phyloP scores from a whole-genome alignment of 345 rosid genomes.

The Corchorus olitorius region DNA sequence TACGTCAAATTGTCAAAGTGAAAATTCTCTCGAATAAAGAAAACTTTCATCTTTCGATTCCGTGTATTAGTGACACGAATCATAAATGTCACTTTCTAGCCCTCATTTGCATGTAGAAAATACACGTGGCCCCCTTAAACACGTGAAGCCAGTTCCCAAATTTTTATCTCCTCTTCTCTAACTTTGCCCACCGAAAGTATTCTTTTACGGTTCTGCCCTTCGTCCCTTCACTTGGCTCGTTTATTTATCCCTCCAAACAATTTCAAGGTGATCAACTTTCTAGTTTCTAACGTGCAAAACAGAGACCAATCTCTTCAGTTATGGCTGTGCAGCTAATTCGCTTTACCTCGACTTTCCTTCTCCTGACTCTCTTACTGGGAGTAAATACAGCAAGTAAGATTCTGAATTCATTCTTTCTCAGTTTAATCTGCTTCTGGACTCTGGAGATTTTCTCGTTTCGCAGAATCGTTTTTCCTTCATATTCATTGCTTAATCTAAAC shows the following conservation, averaged over 20 bases:
- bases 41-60: neutral
- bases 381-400: constrained; percentile 51
- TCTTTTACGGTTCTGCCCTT: constrained; percentile 12
- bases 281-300: constrained; percentile 8
- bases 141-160: neutral
- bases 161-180: neutral
- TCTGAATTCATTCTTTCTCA: neutral
- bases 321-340: constrained; percentile 42
- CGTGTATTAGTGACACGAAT: neutral
- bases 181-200: constrained; percentile 1
- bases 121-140: constrained; percentile 3
- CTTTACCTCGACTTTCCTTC: constrained; percentile 28
- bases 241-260: constrained; percentile 16
- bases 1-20: neutral
- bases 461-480: neutral
- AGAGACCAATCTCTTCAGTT: constrained; percentile 20
- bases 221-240: neutral
- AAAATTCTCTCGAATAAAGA: neutral
- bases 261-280: neutral
- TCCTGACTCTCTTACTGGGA: constrained; percentile 34
- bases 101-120: neutral
- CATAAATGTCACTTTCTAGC: neutral
- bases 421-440: neutral
- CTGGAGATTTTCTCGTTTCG: neutral
- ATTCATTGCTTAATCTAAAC: too few species aligned